Evolutionary conservation across 2,329 filamentous ascomycete species (phyloP), one percentile per base, ranked within the genome.

Genomic region (Fusarium guadeloupense): DNA sequence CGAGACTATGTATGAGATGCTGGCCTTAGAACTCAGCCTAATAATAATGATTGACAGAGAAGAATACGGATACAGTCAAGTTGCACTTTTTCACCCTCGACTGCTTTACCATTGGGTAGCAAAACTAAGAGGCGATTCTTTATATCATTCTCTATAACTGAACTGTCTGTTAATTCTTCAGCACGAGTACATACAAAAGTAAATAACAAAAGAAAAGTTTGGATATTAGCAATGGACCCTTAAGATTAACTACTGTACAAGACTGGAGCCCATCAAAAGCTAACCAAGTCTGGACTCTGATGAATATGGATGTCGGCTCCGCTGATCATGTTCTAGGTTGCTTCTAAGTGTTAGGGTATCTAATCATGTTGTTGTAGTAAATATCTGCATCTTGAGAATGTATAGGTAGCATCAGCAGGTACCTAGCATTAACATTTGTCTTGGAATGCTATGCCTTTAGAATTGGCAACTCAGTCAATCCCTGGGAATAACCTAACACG

Each of bases 401-500:
- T n/a, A n/a, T n/a, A n/a, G n/a, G n/a, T n/a, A n/a, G n/a, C n/a
- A n/a, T n/a, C n/a, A n/a, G n/a, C n/a, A n/a, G n/a, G n/a, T n/a
- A n/a, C n/a, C n/a, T n/a, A n/a, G n/a, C n/a, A n/a, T n/a, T n/a
- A n/a, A n/a, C n/a, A n/a, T n/a, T n/a, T n/a, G n/a, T n/a, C n/a
- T n/a, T n/a, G n/a, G n/a, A n/a, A n/a, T n/a, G n/a, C n/a, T 25
- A 25, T 6, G 10, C 23, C 23, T 9, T 25, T 6, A 25, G 23
- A 25, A 25, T 25, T 12, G 28, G 10, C 28, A 30, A 6, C 7
- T 14, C 31, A 28, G 44, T n/a, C 37, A 46, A 54, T 35, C 14
- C 14, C 45, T 48, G 59, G 59, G 54, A 59, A 63, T 63, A 63
- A 54, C 19, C 37, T 14, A 58, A 40, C 28, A 52, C 33, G 28